A percentile compares a stretch with the other conserved stretches of the same genome.
Evolutionary conservation across 2,329 filamentous ascomycete species (phyloP).

Genomic region (Cercospora canescens): DNA sequence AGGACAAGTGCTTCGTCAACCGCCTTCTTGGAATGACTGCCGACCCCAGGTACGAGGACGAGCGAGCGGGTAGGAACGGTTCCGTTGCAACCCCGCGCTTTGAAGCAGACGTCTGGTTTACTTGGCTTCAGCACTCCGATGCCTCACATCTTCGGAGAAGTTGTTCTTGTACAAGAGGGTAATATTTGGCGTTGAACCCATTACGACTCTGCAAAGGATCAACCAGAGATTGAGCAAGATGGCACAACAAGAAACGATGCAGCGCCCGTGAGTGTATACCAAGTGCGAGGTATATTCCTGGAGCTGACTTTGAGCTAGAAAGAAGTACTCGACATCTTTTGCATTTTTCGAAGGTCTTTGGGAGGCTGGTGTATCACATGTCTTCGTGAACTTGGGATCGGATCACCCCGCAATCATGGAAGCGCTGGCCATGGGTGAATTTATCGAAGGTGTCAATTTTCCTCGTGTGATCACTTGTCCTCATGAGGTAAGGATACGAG

Average conservation of each 20-base stretch:
- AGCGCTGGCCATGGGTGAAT: slow-evolving; percentile 74
- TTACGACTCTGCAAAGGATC: neutral
- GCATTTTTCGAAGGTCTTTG: neutral
- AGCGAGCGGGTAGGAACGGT: neutral
- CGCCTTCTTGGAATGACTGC: too few relatives aligned
- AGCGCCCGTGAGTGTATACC: neutral
- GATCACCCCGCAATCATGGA: slow-evolving; percentile 77
- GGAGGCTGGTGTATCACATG: slow-evolving; percentile 58
- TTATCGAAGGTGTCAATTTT: slow-evolving; percentile 64
- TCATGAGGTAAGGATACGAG: slow-evolving; percentile 65
- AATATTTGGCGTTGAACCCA: neutral
- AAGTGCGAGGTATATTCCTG: neutral
- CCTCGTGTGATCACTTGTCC: slow-evolving; percentile 77
- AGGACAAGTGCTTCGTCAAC: too few relatives aligned
- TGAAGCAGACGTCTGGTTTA: neutral
- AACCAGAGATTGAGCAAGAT: neutral
- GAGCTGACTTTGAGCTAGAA: neutral
- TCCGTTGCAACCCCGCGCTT: neutral
- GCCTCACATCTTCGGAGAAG: neutral
- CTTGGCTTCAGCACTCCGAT: neutral
- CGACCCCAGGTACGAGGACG: neutral
- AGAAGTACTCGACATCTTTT: neutral
- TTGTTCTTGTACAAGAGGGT: neutral
- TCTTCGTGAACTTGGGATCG: slow-evolving; percentile 68
- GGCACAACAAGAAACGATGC: neutral